Conservation (phyloP, 2,329 filamentous ascomycete genomes). For the Elsinoe fawcettii region DNA sequence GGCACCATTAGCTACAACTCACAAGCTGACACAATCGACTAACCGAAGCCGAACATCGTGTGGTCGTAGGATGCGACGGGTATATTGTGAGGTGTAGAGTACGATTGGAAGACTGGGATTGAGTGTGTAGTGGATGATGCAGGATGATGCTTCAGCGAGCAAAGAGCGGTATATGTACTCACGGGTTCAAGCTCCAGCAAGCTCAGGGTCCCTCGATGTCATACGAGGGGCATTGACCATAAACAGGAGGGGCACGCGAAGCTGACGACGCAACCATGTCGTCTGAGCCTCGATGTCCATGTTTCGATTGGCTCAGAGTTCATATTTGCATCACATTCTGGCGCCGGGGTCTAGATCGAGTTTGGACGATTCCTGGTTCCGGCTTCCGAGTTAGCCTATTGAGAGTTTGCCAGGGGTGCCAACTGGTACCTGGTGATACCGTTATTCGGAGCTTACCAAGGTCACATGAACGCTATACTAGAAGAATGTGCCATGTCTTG, state of each 20-base stretch:
- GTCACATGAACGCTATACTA: neutral
- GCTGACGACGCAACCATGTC: slow-evolving; percentile 7
- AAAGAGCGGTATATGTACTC: slow-evolving; percentile 32
- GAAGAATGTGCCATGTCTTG: too few relatives aligned
- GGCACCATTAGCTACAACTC: neutral
- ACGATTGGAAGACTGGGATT: too few relatives aligned
- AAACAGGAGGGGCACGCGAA: slow-evolving; percentile 10
- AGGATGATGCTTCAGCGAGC: slow-evolving; percentile 38
- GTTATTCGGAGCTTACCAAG: neutral
- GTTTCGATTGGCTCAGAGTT: neutral
- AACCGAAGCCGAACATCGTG: slow-evolving; percentile 42
- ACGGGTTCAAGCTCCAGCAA: neutral
- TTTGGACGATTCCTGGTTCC: neutral
- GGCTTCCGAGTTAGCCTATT: neutral
- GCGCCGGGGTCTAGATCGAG: slow-evolving; percentile 8
- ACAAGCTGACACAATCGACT: slow-evolving; percentile 15
- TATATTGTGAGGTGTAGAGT: too few relatives aligned
- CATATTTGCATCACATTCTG: neutral
- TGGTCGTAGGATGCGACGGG: neutral
- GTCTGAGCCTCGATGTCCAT: neutral
- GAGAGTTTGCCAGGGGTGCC: neutral
- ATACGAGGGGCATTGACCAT: slow-evolving; percentile 7
- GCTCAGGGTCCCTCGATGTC: slow-evolving; percentile 3
- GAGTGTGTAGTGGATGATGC: neutral
- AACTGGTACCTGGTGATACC: neutral